Base-by-base conservation (phyloP, 2,329 filamentous ascomycete genomes). In the Tolypocladium nubicola region DNA sequence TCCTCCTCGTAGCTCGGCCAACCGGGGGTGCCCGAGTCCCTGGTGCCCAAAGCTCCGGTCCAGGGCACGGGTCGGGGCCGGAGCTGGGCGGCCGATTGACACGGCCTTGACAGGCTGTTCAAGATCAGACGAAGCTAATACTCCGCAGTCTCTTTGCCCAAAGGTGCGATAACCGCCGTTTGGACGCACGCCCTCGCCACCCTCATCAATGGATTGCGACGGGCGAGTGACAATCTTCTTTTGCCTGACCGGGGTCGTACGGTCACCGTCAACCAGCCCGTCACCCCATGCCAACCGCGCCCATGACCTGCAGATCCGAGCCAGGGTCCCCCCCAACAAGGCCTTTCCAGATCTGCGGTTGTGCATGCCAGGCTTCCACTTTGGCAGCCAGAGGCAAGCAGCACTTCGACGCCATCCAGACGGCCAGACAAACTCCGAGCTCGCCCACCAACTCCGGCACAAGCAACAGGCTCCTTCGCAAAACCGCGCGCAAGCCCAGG, bases 321-420 rank as follows among this genome's bases (percentile, higher is more conserved):
- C 43, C 30, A 14, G 35, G 47, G 54, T 52, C 10, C 35, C 10
- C 35, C 52, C 57, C n/a, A 47, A 40, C n/a, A 47, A 40, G 30
- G n/a, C 56, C 33, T 52, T 59, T 54, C 57, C 57, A 56, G 57
- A 57, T 57, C 57, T 43, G 57, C 57, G 52, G 55, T 59, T 38
- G 58, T 55, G 55, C 57, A 57, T 55, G n/a, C 43, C 33, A n/a
- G 41, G 26, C 55, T 54, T 19, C 52, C 52, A 14, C 52, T 26
- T 37, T n/a, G 21, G 19, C 26, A 6, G 26, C 45, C 45, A 26
- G 45, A 33, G 45, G 8, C 47, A 9, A 30, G 19, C 38, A 30
- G 19, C 38, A 23, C 14, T 45, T 11, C 19, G 40, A 41, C 9
- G 19, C 40, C 19, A 21, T 10, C 16, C 19, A 9, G 40, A 21